Evolutionary conservation across 257 asterid species (phyloP).

Genomic region (Agastache rugosa): DNA sequence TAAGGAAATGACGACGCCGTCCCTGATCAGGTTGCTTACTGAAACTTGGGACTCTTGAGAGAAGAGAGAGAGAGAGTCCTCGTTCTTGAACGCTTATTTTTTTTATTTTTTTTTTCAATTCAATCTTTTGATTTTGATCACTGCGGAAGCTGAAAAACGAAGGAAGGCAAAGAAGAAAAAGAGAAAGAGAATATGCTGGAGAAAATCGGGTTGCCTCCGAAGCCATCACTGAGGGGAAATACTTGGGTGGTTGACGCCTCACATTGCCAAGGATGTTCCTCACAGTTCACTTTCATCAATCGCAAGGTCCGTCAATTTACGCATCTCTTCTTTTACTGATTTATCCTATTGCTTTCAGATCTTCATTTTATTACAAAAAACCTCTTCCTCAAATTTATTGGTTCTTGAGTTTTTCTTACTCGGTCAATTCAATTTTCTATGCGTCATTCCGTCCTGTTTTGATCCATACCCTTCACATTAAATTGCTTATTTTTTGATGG

Average conservation of each 20-base stretch:
- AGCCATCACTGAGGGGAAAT: conserved; percentile 86
- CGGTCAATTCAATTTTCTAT: not conserved
- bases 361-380: conserved; percentile 7
- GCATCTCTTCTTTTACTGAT: not conserved
- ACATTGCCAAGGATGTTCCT: conserved; percentile 95
- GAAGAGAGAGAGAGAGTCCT: not conserved
- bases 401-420: conserved; percentile 16
- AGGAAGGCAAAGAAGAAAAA: not conserved
- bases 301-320: conserved; percentile 71
- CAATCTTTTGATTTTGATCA: conserved; percentile 21
- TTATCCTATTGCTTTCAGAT: conserved; percentile 21
- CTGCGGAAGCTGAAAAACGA: conserved; percentile 17
- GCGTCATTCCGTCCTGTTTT: not conserved
- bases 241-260: conserved; percentile 94
- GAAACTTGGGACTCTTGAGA: conserved; percentile 5
- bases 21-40: not conserved
- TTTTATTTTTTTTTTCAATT: not conserved
- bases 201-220: conserved; percentile 90
- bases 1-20: conserved; percentile 23
- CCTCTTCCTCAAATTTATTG: conserved; percentile 18
- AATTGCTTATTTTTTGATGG: conserved; percentile 16
- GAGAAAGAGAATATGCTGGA: conserved; percentile 70
- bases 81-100: not conserved
- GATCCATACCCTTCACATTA: not conserved
- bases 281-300: conserved; percentile 95